These are phyloP conservation scores for Lithocarpus polystachyus DNA, from an alignment of 306 rosid genomes.

Conservation along the genomic window DNA sequence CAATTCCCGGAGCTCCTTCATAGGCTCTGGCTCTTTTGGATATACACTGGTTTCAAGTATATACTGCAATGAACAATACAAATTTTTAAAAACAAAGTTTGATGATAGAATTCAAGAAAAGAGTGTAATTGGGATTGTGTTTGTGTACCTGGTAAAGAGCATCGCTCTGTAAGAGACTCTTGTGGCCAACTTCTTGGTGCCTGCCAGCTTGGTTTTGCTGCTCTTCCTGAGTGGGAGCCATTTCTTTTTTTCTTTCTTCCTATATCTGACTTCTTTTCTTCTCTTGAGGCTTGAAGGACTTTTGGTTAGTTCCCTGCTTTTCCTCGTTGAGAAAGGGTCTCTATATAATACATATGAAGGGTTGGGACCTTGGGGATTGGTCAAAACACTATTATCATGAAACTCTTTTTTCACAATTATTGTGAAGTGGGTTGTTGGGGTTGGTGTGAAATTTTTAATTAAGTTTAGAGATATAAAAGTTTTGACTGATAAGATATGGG, in stretches of 20 bases:
- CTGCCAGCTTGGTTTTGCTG: not conserved
- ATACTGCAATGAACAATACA: not conserved
- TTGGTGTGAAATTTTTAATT: no score
- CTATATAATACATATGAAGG: not conserved
- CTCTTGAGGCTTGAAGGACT: not conserved
- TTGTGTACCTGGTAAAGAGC: not conserved
- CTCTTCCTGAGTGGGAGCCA: not conserved
- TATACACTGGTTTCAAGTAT: slow-evolving; percentile 25
- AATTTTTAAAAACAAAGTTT: no score
- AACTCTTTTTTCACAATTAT: no score
- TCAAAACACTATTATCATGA: no score
- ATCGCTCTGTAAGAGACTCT: not conserved
- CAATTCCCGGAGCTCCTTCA: slow-evolving; percentile 27
- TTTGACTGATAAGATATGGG: no score
- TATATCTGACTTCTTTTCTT: not conserved
- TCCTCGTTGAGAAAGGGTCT: no score
- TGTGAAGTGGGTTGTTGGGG: no score
- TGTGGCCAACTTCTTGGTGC: not conserved
- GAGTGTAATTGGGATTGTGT: not conserved
- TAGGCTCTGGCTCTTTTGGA: slow-evolving; percentile 24
- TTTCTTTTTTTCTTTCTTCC: not conserved
- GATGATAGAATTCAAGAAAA: no score
- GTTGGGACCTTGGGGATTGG: not conserved
- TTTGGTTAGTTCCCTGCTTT: not conserved
- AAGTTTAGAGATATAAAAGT: no score